Conservation (phyloP, 108 stramenopile species). For the Cyclotella cryptica region DNA sequence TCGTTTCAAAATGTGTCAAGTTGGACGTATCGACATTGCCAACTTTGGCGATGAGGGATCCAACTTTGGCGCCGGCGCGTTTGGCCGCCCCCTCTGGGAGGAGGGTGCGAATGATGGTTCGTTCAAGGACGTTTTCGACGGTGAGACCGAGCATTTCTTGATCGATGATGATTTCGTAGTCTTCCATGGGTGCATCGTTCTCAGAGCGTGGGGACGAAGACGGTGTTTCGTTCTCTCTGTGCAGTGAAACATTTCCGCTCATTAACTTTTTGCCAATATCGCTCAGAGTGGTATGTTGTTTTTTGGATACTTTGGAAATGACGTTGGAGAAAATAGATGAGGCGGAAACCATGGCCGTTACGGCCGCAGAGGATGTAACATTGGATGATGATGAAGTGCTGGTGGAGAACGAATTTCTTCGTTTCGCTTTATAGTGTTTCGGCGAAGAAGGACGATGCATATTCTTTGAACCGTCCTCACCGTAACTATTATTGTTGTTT, state of each 20-base stretch:
- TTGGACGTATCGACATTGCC: constrained; percentile 84
- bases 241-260: background rate
- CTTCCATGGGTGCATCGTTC: constrained; percentile 19
- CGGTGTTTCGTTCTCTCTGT: background rate
- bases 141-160: constrained; percentile 91
- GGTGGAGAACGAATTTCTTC: background rate
- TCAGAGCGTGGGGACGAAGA: background rate
- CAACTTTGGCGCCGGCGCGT: constrained; percentile 82
- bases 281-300: constrained; percentile 23
- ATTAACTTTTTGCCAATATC: constrained; percentile 44
- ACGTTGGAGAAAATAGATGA: constrained; percentile 44
- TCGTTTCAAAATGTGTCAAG: constrained; percentile 91
- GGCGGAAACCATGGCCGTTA: constrained; percentile 28
- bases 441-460: background rate
- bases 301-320: constrained; percentile 40
- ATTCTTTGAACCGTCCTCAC: background rate
- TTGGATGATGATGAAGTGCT: background rate
- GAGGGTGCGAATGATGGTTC: constrained; percentile 88
- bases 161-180: constrained; percentile 77
- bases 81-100: constrained; percentile 84
- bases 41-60: constrained; percentile 84
- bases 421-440: background rate
- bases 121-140: constrained; percentile 91
- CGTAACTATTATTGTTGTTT: background rate
- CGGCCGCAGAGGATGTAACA: constrained; percentile 8